A percentile compares a stretch with the other conserved stretches of the same genome.
These are phyloP conservation scores for Pythium brassicae DNA, from an alignment of 352 stramenopile species.

Conservation along the genomic window DNA sequence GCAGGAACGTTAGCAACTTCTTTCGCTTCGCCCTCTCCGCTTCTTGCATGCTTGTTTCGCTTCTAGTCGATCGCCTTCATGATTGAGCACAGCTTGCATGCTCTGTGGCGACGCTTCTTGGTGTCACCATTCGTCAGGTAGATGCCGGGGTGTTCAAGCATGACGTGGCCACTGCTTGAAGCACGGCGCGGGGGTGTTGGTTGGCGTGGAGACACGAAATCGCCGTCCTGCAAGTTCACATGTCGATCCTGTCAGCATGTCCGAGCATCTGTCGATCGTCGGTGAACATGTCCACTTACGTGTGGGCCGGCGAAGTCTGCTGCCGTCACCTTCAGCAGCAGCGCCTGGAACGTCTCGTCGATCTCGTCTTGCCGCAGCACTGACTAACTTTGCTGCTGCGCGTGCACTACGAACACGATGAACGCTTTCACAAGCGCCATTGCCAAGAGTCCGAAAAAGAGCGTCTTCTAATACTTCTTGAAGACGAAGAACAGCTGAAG, in stretches of 20 bases:
- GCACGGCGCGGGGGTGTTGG: background rate
- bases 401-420: slow-evolving; percentile 8
- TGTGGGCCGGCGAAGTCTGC: background rate
- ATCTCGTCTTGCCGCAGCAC: background rate
- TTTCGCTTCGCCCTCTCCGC: no score
- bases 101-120: background rate
- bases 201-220: background rate
- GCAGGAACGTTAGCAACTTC: no score
- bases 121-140: background rate
- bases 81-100: background rate
- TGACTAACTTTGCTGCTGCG: background rate
- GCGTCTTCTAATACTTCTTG: slow-evolving; percentile 18
- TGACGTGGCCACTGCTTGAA: background rate
- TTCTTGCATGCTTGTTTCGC: background rate
- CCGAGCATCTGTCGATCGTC: no score
- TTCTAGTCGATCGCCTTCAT: background rate
- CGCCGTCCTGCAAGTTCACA: background rate
- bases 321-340: background rate
- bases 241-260: background rate
- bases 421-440: slow-evolving; percentile 19
- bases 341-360: no score
- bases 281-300: background rate
- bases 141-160: background rate
- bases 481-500: slow-evolving; percentile 9
- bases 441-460: slow-evolving; percentile 15